Conservation (phyloP, 108 stramenopile genomes). For the Pseudonitzschia pungens region DNA sequence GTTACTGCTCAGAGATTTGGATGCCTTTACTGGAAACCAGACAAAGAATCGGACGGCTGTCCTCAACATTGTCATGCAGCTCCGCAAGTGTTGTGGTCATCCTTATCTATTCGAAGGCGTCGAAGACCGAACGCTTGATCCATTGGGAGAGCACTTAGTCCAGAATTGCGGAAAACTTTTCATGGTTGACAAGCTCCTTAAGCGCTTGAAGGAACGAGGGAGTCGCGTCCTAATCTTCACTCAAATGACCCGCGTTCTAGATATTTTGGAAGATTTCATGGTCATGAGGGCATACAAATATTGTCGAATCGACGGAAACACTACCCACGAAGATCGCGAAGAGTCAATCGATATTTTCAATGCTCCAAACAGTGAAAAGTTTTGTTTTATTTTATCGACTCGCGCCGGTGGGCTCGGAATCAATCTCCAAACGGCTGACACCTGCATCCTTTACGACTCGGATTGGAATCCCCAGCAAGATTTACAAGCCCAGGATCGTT, state of each 20-base stretch:
- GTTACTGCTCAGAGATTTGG: conserved; percentile 85
- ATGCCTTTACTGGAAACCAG: conserved; percentile 71
- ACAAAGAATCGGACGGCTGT: conserved; percentile 82
- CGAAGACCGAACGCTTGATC: conserved; percentile 87
- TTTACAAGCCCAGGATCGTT: conserved; percentile 97
- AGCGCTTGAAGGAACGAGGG: conserved; percentile 78
- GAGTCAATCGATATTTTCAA: conserved; percentile 90
- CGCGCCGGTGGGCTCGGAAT: conserved; percentile 94
- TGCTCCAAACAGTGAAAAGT: conserved; percentile 83
- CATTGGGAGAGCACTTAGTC: conserved; percentile 88
- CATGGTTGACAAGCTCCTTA: conserved; percentile 91
- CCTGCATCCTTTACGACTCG: conserved; percentile 86
- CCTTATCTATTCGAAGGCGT: conserved; percentile 98
- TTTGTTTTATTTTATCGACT: conserved; percentile 91
- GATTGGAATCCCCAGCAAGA: conserved; percentile 99
- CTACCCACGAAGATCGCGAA: conserved; percentile 93
- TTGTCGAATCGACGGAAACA: conserved; percentile 99
- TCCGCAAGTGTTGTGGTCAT: conserved; percentile 98
- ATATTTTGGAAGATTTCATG: conserved; percentile 93
- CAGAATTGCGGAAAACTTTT: conserved; percentile 84
- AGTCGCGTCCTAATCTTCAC: conserved; percentile 96
- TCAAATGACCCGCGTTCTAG: conserved; percentile 95
- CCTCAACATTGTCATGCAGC: conserved; percentile 97
- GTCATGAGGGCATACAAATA: conserved; percentile 85
- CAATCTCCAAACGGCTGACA: conserved; percentile 59